Base-by-base conservation (phyloP, 2,329 filamentous ascomycete species). In the Fusarium continuum region DNA sequence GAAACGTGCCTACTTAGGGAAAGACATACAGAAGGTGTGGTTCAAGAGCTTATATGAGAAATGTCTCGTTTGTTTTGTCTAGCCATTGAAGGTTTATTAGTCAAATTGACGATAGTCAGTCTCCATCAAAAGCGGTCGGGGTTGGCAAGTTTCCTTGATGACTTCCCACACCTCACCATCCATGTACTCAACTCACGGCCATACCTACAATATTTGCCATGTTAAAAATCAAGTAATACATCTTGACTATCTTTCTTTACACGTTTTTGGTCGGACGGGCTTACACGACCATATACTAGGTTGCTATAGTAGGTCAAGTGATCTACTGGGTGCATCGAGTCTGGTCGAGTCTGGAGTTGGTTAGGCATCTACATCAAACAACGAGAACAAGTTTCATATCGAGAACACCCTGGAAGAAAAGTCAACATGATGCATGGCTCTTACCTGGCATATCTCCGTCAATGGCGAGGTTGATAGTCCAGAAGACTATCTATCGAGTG, bases 401-500 rank as follows among this genome's bases (percentile, higher is more conserved):
- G 13, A 32, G 28, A 57, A 23, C 22, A 2, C n/a, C 10, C 20
- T 34, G 13, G 3, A 17, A 51, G 22, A 40, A 6, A 60, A 22
- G 13, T 19, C 19, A 41, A 22, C n/a, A 29, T 59, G 34, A 32
- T 35, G 38, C 39, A 85, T 85, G 82, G 75, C 80, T 5, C 78
- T 87, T 38, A 75, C 70, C 25, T 71, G 66, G 28, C 72, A 73
- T 46, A 73, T 76, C 48, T 67, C 71, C 20, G 66, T 73, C 34
- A 58, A 68, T 17, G 67, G 64, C 32, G 68, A 67, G 23, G 17
- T 62, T 7, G 49, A 55, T 3, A 40, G 78, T 76, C 49, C 86
- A 0, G 86, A 89, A 74, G 87, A 90, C 73, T 83, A 84, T 65
- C 82, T 91, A 69, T 77, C 79, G 28, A 79, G 80, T 3, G 80